Conservation (phyloP, 306 rosid genomes). For the Alnus glutinosa region DNA sequence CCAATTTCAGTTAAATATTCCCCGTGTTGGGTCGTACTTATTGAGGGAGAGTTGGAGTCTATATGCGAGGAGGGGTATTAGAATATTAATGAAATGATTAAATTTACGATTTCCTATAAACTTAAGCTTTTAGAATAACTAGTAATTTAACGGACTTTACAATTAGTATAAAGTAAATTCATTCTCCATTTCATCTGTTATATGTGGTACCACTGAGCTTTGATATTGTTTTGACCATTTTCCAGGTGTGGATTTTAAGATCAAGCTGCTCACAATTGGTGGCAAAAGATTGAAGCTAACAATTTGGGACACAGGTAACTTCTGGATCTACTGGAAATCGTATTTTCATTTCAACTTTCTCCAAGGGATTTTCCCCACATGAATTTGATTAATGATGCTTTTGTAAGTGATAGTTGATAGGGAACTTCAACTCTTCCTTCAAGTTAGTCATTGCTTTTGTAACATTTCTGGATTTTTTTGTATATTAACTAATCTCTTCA, state of each 20-base stretch:
- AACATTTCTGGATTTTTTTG: background rate
- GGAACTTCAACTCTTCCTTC: slow-evolving; percentile 3
- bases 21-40: no score
- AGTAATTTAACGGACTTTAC: background rate
- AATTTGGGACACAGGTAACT: slow-evolving; percentile 95
- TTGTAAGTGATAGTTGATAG: background rate
- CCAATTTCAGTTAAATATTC: no score
- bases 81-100: no score
- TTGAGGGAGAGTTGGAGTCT: no score
- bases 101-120: no score
- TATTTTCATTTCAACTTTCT: background rate
- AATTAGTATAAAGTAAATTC: background rate
- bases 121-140: no score
- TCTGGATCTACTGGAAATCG: background rate
- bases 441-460: background rate
- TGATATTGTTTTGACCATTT: slow-evolving; percentile 25
- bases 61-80: no score
- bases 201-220: background rate
- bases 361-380: no score
- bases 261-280: slow-evolving; percentile 71
- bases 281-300: slow-evolving; percentile 92
- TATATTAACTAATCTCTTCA: background rate
- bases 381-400: background rate
- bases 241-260: slow-evolving; percentile 95
- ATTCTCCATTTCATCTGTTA: background rate